Base-by-base conservation (phyloP, 2,329 filamentous ascomycete species). In the Sclerotinia trifoliorum region DNA sequence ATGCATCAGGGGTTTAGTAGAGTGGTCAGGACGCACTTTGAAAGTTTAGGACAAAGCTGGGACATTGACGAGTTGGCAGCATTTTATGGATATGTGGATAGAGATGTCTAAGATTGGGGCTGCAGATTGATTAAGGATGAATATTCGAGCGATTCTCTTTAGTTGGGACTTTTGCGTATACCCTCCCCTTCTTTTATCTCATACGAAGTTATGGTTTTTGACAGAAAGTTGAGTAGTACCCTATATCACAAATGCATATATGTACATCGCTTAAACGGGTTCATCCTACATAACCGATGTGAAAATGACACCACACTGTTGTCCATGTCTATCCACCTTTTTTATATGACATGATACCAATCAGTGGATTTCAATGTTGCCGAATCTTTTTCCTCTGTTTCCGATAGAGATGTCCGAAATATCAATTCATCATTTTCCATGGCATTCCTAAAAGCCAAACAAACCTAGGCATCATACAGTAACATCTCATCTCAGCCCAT, bases 61-160 rank as follows among this genome's bases (percentile, higher is more conserved):
- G 54, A 32, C 54, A 32, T 56, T 56, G 29, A 35, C 29, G 35
- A 56, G 15, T 56, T 11, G 17, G 44, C 55, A 52, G 46, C 46
- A 67, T 67, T 62, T 67, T 67, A 62, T 52, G 65, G 65, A 67
- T 67, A 67, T 61, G 62, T 62, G 42, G 56, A 67, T 62, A 67
- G 56, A 67, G 56, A 67, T 62, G 65, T 56, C 49, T 56, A 56
- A 67, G 65, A 67, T 51, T 67, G 56, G 56, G 56, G 55, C 49
- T 51, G 55, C 48, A 67, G 48, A 67, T 67, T 67, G 55, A 60
- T 67, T 29, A 49, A 24, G 56, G 57, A 62, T 60, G 32, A 61
- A 67, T 62, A 61, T 51, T 17, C 26, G 48, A 67, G 58, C 49
- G 57, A 44, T 55, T 65, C 62, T 46, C 46, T 67, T 60, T 52